Evolutionary conservation across 2,329 filamentous ascomycete species (phyloP).

Genomic region (Fusarium buxicola): DNA sequence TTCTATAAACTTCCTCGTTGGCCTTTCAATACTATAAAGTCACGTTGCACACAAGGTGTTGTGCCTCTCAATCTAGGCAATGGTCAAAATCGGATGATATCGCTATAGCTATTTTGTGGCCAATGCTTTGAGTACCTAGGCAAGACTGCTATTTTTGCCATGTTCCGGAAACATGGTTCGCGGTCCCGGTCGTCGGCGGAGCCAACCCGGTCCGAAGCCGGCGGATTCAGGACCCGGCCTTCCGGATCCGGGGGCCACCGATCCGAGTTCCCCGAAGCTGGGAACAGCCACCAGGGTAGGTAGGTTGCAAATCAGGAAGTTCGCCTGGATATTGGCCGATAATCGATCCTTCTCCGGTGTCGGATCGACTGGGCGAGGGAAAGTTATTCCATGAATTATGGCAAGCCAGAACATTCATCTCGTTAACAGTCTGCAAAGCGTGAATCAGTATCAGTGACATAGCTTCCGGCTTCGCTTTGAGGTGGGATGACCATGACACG

Average conservation of each 20-base stretch:
- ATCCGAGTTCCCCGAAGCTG: constrained; percentile 5
- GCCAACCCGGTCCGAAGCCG: constrained; percentile 26
- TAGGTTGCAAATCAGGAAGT: neutral
- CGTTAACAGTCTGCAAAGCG: neutral
- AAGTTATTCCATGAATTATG: constrained; percentile 5
- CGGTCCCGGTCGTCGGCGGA: neutral
- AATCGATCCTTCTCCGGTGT: constrained; percentile 7
- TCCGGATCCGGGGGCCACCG: constrained; percentile 9
- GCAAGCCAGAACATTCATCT: neutral
- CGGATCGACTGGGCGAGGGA: constrained; percentile 4
- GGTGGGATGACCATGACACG: constrained; percentile 37
- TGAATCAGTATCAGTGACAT: too few species aligned
- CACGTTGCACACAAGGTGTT: too few species aligned
- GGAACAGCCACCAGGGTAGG: neutral
- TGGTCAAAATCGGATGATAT: too few species aligned
- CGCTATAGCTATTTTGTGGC: neutral
- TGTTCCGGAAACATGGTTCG: neutral
- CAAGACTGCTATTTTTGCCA: neutral
- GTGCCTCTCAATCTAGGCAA: too few species aligned
- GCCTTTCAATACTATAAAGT: neutral
- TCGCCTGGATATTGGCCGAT: constrained; percentile 9
- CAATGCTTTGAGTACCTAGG: neutral
- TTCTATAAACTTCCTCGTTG: neutral
- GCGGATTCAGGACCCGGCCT: constrained; percentile 15
- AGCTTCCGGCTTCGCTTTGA: constrained; percentile 34